Evolutionary conservation across 495 filamentous ascomycete species (phyloP).

Genomic region (Bombardia bombarda): DNA sequence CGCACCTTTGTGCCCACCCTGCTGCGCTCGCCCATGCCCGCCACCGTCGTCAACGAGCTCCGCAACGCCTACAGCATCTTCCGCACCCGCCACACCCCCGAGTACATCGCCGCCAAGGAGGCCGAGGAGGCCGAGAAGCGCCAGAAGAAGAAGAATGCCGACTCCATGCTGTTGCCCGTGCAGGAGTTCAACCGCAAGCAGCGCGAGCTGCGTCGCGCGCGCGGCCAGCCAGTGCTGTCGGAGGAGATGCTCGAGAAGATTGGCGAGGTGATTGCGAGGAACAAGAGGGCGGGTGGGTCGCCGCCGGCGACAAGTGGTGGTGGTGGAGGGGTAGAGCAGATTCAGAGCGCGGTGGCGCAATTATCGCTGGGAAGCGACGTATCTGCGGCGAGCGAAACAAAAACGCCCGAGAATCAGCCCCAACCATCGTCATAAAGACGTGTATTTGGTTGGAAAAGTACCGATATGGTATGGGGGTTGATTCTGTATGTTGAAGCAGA

Average conservation of each 20-base stretch:
- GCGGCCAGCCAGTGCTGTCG: conserved; percentile 43
- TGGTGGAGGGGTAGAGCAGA: background rate
- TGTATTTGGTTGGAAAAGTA: too few relatives aligned
- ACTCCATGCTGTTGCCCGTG: conserved; percentile 46
- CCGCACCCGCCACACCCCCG: conserved; percentile 68
- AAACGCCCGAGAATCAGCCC: background rate
- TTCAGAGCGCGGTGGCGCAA: background rate
- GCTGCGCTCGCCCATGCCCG: conserved; percentile 68
- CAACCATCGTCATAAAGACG: background rate
- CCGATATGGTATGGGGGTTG: too few relatives aligned
- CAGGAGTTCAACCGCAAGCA: conserved; percentile 42
- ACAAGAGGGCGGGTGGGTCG: conserved; percentile 18
- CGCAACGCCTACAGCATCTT: conserved; percentile 77
- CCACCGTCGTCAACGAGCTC: conserved; percentile 74
- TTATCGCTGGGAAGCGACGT: background rate
- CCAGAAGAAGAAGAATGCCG: conserved; percentile 41
- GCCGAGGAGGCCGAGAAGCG: conserved; percentile 54
- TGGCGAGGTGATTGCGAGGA: conserved; percentile 56
- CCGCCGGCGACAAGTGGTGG: background rate
- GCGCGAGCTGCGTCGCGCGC: conserved; percentile 33
- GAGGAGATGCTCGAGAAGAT: conserved; percentile 57
- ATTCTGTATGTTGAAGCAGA: too few relatives aligned
- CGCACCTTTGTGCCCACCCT: conserved; percentile 70
- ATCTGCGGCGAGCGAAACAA: background rate
- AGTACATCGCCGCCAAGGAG: conserved; percentile 55